Conservation (phyloP, 1,139 yeast species). For the Sugiyamaella sp. region DNA sequence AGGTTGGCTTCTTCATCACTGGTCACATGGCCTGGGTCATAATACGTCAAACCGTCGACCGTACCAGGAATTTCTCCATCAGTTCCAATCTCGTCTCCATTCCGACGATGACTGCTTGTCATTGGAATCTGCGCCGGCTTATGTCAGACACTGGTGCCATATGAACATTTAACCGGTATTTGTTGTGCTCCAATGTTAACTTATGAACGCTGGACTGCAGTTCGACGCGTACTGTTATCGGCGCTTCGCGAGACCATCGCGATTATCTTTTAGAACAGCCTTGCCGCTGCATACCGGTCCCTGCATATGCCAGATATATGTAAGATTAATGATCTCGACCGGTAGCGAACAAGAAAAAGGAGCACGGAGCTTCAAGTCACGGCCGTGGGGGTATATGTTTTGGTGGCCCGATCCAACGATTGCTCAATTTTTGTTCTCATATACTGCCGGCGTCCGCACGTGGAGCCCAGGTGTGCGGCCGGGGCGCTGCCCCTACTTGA, state of each 20-base stretch:
- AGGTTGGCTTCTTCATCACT: constrained; percentile 19
- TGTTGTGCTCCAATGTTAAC: neutral
- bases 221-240: constrained; percentile 10
- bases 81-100: constrained; percentile 6
- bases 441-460: too few species aligned
- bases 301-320: constrained; percentile 5
- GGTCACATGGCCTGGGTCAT: constrained; percentile 23
- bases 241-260: neutral
- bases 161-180: neutral
- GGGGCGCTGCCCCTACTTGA: too few species aligned
- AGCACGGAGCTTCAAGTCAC: too few species aligned
- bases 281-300: constrained; percentile 1
- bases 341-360: too few species aligned
- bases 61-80: constrained; percentile 4
- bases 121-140: neutral
- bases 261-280: neutral
- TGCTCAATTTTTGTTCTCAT: too few species aligned
- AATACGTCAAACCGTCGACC: constrained; percentile 24
- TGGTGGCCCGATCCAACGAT: too few species aligned
- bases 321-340: too few species aligned
- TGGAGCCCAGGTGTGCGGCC: too few species aligned
- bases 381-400: too few species aligned
- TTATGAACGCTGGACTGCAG: neutral
- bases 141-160: neutral
- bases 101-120: constrained; percentile 6